phyloP scores from a whole-genome alignment of 2,329 filamentous ascomycete genomes.

The Monosporascus sp. region DNA sequence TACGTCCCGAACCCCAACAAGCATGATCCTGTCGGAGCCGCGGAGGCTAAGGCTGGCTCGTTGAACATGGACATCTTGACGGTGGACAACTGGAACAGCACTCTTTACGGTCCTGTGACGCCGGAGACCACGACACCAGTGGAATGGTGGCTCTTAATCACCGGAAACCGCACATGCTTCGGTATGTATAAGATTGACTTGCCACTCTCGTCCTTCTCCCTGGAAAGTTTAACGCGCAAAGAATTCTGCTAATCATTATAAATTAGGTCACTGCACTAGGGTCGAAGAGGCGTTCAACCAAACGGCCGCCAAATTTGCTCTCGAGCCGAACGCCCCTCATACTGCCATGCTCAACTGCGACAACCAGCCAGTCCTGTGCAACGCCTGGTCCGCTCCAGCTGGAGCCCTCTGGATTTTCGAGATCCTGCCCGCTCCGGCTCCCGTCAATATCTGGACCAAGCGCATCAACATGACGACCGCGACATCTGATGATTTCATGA shows the following conservation, averaged over 20 bases:
- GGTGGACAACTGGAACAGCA: conserved; percentile 65
- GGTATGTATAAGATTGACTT: conserved; percentile 34
- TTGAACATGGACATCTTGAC: conserved; percentile 54
- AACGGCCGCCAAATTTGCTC: conserved; percentile 58
- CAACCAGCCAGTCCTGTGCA: conserved; percentile 67
- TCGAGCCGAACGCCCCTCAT: conserved; percentile 57
- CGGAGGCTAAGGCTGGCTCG: conserved; percentile 45
- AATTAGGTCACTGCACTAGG: conserved; percentile 56
- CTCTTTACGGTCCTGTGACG: conserved; percentile 58
- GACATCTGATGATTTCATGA: conserved; percentile 57
- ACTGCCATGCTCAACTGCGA: conserved; percentile 71
- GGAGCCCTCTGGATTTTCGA: conserved; percentile 64
- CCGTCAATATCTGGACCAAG: conserved; percentile 59
- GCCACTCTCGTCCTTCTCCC: not conserved
- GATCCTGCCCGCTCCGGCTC: conserved; percentile 58
- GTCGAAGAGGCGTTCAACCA: conserved; percentile 64
- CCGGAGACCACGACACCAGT: conserved; percentile 56
- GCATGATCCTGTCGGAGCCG: conserved; percentile 37
- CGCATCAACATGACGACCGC: conserved; percentile 65
- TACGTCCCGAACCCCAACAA: conserved; percentile 45
- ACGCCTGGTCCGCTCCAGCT: conserved; percentile 62
- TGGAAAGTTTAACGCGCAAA: too few relatives aligned
- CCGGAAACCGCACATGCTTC: conserved; percentile 72
- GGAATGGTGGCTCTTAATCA: conserved; percentile 72
- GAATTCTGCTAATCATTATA: conserved; percentile 7